Evolutionary conservation across 345 rosid species (phyloP), one percentile per base, ranked within the genome.

Genomic region (Erodium maritimum): DNA sequence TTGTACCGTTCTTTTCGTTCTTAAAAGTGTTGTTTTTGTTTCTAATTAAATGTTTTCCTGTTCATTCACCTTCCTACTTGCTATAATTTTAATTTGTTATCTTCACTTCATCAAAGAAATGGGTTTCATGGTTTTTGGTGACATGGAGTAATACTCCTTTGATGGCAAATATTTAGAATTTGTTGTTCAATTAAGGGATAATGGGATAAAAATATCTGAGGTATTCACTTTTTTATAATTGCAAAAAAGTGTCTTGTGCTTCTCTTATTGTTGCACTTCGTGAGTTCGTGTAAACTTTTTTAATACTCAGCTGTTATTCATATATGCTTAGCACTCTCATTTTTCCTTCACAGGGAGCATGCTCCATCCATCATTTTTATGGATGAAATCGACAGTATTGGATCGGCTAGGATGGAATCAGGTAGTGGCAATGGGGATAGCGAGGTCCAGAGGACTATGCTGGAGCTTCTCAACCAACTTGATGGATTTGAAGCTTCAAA

Each of bases 381-480:
- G 99, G 97, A 94, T 55, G 97, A 87, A 73, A 94, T 94, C 3
- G 99, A 94, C 67, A 90, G 99, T 67, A 94, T 94, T 18, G 99
- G 97, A 65, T 94, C 99, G 63, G 87, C 99, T 65, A 82, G 99
- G 71, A 94, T 94, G 97, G 99, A 94, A 72, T 94, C 99, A 75
- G 99, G 99, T 21, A 94, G 99, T 71, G 97, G 99, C 42, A 94
- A 85, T 64, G 96, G 99, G 51, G 99, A 94, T 69, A 90, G 96
- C 70, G 97, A 94, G 77, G 99, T 90, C 62, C 97, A 90, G 68
- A 61, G 99, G 17, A 90, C 99, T 67, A 94, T 94, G 99, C 79
- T 94, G 72, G 99, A 94, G 90, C 99, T 94, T 73, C 97, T 94
- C 58, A 90, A 94, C 56, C 99, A 90, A 73, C 87, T 93, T 68